Evolutionary conservation across 192 early-diverging fungal genomes (phyloP), one percentile per base, ranked within the genome.

Genomic region (Linnemannia exigua): DNA sequence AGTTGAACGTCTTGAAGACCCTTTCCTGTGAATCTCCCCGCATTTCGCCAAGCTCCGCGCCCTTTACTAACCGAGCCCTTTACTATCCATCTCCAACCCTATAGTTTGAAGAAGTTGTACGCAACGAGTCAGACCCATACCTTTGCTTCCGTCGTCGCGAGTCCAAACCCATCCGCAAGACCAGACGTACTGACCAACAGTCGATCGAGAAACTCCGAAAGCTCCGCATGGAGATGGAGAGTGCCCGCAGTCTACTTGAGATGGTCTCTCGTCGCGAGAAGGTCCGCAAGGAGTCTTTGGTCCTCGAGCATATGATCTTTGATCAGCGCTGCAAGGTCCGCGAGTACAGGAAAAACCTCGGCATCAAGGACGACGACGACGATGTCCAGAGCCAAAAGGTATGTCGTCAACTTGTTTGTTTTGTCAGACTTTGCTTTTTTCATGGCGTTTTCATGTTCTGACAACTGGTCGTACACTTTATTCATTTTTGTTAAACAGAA

Each of bases 131-230:
- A 37, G 96, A 99, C 82, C 97, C 98, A 17, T 99, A 98, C 85
- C 93, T 98, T 28, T 99, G 98, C 83, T 99, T 99, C 91, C 95
- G 98, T 70, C 95, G 95, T 63, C 94, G 98, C 74, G 98, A 99
- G 86, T 93, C 97, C 72, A 96, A 96, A 78, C 91, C 93, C 31
- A 86, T 96, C 33, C 95, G 98, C 46, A 98, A 98, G 81, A 96
- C 96, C 5, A 87, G 97, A 61, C 94, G 96, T 17, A 93, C 94
- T 9, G 98, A 99, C 79, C 91, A 94, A 61, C 93, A 94, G 67
- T 95, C 96, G 4, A 80, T 98, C 38, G 97, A 99, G 71, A 95
- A 97, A 74, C 90, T 99, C 36, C 91, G 94, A 28, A 93, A 93
- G 74, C 81, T 99, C 68, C 95, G 95, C 41, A 85, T 90, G 72